These are phyloP conservation scores for Trichosporon sp. DNA, from an alignment of 1,284 basidiomycete species.

Conservation along the genomic window DNA sequence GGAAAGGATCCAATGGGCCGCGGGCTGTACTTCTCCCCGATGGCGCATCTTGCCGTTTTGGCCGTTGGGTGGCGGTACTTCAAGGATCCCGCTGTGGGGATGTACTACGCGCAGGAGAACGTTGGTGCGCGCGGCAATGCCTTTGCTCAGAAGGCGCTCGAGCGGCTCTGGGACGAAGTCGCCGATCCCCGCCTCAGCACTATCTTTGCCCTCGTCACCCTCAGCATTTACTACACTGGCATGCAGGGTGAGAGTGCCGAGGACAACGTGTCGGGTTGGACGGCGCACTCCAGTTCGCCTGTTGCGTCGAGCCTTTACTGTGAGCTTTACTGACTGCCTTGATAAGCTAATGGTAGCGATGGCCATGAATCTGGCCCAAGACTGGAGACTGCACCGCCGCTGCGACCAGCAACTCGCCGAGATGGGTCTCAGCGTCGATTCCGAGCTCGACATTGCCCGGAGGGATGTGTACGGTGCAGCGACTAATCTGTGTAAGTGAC, in stretches of 20 bases:
- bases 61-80: conserved; percentile 36
- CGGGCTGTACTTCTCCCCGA: conserved; percentile 34
- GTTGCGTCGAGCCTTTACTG: conserved; percentile 21
- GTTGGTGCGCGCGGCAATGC: conserved; percentile 26
- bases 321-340: background rate
- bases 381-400: conserved; percentile 31
- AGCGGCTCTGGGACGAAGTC: conserved; percentile 31
- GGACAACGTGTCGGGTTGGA: background rate
- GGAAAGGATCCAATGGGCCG: conserved; percentile 27
- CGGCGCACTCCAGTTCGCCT: conserved; percentile 15
- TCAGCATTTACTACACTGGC: conserved; percentile 33
- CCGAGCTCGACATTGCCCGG: conserved; percentile 33
- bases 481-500: conserved; percentile 31
- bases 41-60: conserved; percentile 32
- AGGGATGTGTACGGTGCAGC: conserved; percentile 33
- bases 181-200: conserved; percentile 30
- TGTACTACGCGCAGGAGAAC: conserved; percentile 29
- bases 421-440: conserved; percentile 28
- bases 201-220: conserved; percentile 28
- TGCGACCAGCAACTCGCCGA: conserved; percentile 35
- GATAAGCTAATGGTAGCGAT: conserved; percentile 7
- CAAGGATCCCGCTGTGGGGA: conserved; percentile 24
- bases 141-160: conserved; percentile 29
- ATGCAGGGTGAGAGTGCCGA: conserved; percentile 31
- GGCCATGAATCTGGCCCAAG: conserved; percentile 15